A percentile compares a stretch with the other conserved stretches of the same genome.
Evolutionary conservation across 768 basidiomycete species (phyloP).

Genomic region (Hygrocybe punicea): DNA sequence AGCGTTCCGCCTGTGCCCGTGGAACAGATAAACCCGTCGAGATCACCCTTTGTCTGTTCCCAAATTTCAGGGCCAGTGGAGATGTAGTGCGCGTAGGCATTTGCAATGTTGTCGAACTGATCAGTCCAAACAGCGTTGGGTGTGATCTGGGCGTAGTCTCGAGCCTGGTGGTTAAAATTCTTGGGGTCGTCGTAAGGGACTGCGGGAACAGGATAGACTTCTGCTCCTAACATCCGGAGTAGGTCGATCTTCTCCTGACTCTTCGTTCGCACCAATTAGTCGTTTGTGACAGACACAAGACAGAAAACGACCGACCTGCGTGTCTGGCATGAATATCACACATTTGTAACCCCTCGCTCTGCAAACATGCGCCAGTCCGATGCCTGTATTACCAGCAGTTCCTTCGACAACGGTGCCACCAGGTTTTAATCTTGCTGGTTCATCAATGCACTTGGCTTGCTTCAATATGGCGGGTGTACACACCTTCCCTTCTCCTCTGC

Average conservation of each 20-base stretch:
- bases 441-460: background rate
- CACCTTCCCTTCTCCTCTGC: slow-evolving; percentile 83
- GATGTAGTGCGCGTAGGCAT: slow-evolving; percentile 80
- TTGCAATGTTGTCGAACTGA: slow-evolving; percentile 96
- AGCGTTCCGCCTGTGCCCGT: slow-evolving; percentile 97
- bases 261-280: slow-evolving; percentile 35
- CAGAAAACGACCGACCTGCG: slow-evolving; percentile 58
- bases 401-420: slow-evolving; percentile 99
- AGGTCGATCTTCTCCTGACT: slow-evolving; percentile 99
- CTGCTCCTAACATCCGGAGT: slow-evolving; percentile 94
- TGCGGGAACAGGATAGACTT: slow-evolving; percentile 93
- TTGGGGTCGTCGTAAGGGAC: slow-evolving; percentile 92
- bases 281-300: background rate
- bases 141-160: slow-evolving; percentile 70
- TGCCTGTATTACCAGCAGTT: slow-evolving; percentile 97
- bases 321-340: slow-evolving; percentile 98
- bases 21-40: slow-evolving; percentile 91
- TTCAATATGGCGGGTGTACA: slow-evolving; percentile 27
- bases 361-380: slow-evolving; percentile 94
- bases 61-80: slow-evolving; percentile 97
- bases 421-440: slow-evolving; percentile 58
- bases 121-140: slow-evolving; percentile 93
- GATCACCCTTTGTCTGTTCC: slow-evolving; percentile 73
- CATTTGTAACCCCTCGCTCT: slow-evolving; percentile 91
- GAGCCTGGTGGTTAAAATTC: slow-evolving; percentile 98